Base-by-base conservation (phyloP, 2,329 filamentous ascomycete genomes). In the Amauroascus verrucosus region DNA sequence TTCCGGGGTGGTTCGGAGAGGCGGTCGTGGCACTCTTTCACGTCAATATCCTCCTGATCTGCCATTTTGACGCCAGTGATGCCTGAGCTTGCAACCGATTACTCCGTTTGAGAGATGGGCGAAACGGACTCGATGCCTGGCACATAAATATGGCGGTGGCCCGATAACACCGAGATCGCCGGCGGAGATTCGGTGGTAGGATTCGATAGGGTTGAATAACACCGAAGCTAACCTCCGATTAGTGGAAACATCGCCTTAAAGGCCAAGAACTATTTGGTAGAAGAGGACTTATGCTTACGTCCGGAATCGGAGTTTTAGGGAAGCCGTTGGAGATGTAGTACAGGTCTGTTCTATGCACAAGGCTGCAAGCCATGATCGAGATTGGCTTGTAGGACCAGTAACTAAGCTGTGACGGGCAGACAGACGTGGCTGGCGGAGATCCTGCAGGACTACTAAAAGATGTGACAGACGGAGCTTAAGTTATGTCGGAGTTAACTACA, bases 1-100 rank as follows among this genome's bases (percentile, higher is more conserved):
- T 65, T 64, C 41, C 65, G 62, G 7, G 63, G 63, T 32, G 60
- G 50, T 54, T 60, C 22, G 28, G 43, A 11, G 37, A 20, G 26
- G 6, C 11, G 40, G 7, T 43, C 40, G 22, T 16, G 38, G 11
- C 14, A 24, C 18, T n/a, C 49, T 52, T 44, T 30, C 14, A 28
- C 38, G 11, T 24, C 37, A 14, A 22, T 30, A 30, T 30, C n/a
- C 11, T 32, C 1, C 6, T 43, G 49, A 2, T 24, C 48, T 32
- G 24, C 22, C 48, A 50, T 50, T 8, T 14, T 13, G n/a, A 16
- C 11, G 28, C 32, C n/a, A 18, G 13, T 30, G 14, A 38, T 11
- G 9, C 5, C 18, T 9, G 35, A 18, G n/a, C 14, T 14, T 41
- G 38, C 38, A 24, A 20, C 28, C 24, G 43, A 46, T 46, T 30